phyloP scores from a whole-genome alignment of 805 yeast genomes.

The Spathaspora sp. region DNA sequence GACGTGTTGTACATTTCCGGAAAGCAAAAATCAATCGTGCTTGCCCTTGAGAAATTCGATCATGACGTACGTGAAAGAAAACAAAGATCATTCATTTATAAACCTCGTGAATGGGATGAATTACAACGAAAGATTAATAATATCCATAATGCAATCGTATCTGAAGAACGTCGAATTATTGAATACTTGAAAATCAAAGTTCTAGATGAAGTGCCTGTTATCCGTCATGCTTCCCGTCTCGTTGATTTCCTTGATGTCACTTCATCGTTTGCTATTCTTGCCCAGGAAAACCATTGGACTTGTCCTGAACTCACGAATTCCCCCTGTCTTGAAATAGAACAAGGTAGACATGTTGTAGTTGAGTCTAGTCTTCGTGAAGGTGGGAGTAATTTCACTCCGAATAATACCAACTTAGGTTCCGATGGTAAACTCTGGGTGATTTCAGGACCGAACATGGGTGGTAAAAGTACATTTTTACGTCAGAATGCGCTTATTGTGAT shows the following conservation, averaged over 20 bases:
- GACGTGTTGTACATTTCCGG: slow-evolving; percentile 50
- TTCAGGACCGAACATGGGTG: slow-evolving; percentile 90
- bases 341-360: slow-evolving; percentile 85
- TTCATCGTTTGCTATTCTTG: slow-evolving; percentile 66
- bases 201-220: slow-evolving; percentile 36
- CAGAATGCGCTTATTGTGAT: slow-evolving; percentile 70
- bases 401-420: slow-evolving; percentile 27
- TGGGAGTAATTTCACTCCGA: slow-evolving; percentile 46
- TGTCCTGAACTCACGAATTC: slow-evolving; percentile 60
- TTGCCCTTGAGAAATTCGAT: slow-evolving; percentile 13
- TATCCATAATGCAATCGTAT: slow-evolving; percentile 43
- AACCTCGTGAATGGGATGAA: slow-evolving; percentile 49
- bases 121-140: slow-evolving; percentile 49
- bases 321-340: slow-evolving; percentile 44
- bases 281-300: slow-evolving; percentile 62
- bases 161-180: slow-evolving; percentile 54
- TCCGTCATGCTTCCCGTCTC: slow-evolving; percentile 48
- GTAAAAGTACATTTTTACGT: slow-evolving; percentile 73
- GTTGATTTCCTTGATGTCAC: slow-evolving; percentile 71
- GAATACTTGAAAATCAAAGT: slow-evolving; percentile 45
- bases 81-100: slow-evolving; percentile 42
- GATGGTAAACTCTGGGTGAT: slow-evolving; percentile 45
- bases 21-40: slow-evolving; percentile 24
- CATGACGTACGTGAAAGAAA: slow-evolving; percentile 28
- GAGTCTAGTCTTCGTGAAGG: slow-evolving; percentile 61